Base-by-base conservation (phyloP, 2,329 filamentous ascomycete species). In the Boeremia lycopersici region DNA sequence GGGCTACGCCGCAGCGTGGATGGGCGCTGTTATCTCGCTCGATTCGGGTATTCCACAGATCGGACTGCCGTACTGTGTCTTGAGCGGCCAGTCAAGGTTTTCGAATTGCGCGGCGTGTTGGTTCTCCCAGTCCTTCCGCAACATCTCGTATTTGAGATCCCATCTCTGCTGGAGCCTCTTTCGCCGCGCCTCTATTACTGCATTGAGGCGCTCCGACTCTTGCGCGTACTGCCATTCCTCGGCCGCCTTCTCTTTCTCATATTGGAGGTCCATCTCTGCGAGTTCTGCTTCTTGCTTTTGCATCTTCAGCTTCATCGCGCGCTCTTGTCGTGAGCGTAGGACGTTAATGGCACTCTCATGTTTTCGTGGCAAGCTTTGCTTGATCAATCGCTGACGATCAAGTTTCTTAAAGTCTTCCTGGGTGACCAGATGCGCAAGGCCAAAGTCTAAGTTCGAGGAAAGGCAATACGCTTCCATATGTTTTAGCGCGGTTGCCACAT, bases 381-480 rank as follows among this genome's bases (percentile, higher is more conserved):
- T 71, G 4, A 69, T 51, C 31, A 70, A 48, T 33, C 73, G 69
- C 35, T 79, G 74, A 28, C 74, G 77, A 15, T 75, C 74, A 10
- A 81, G 70, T 56, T 78, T 78, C 29, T 69, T 69, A 9, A 71
- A 70, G 43, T 80, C 78, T 54, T 78, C 74, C 10, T 77, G 76
- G 1, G 78, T 79, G n/a, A 81, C 74, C 0, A 53, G 57, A 25
- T 78, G 67, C 15, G 59, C 40, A n/a, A 69, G 56, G 3, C 58
- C 66, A 28, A 67, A 56, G 4, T 64, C 48, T 19, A 60, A 57
- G 33, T 61, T 65, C 13, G 64, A 70, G 11, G 77, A 78, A 5
- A 72, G 71, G 52, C 78, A 81, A 56, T 79, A 81, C 4, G 77
- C 77, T 53, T 79, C 77, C 72, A 81, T 80, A 55, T 81, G 76